phyloP scores from a whole-genome alignment of 1,284 basidiomycete genomes.

The Trametes versicolor region DNA sequence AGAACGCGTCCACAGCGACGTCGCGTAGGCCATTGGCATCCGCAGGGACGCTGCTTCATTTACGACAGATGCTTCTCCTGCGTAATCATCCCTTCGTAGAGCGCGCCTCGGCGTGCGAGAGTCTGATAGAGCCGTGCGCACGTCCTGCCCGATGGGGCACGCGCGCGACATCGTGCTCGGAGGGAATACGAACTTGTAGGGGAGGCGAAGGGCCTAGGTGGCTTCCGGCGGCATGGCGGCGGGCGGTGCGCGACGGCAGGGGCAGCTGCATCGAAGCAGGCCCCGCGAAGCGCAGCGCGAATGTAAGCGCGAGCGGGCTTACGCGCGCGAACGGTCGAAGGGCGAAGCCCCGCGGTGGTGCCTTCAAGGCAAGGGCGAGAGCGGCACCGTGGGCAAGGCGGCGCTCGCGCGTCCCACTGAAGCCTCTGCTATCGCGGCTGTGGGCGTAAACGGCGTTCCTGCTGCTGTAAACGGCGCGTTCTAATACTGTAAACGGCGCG shows the following conservation, averaged over 20 bases:
- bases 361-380: neutral
- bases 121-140: conserved; percentile 6
- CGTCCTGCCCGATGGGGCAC: conserved; percentile 3
- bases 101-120: no score
- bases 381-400: neutral
- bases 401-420: neutral
- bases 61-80: neutral
- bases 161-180: conserved; percentile 21
- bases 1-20: neutral
- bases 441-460: no score
- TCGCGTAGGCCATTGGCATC: neutral
- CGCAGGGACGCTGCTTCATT: neutral
- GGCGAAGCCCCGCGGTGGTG: neutral
- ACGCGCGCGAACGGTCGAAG: conserved; percentile 1
- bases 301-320: neutral
- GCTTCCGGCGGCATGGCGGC: neutral
- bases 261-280: conserved; percentile 14
- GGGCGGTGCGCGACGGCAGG: conserved; percentile 11
- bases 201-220: conserved; percentile 11
- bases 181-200: conserved; percentile 27
- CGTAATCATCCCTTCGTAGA: no score
- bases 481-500: neutral
- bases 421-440: neutral
- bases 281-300: neutral
- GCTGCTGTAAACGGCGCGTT: neutral